Evolutionary conservation across 2,329 filamentous ascomycete species (phyloP), one percentile per base, ranked within the genome.

Genomic region (Calonectria montana): DNA sequence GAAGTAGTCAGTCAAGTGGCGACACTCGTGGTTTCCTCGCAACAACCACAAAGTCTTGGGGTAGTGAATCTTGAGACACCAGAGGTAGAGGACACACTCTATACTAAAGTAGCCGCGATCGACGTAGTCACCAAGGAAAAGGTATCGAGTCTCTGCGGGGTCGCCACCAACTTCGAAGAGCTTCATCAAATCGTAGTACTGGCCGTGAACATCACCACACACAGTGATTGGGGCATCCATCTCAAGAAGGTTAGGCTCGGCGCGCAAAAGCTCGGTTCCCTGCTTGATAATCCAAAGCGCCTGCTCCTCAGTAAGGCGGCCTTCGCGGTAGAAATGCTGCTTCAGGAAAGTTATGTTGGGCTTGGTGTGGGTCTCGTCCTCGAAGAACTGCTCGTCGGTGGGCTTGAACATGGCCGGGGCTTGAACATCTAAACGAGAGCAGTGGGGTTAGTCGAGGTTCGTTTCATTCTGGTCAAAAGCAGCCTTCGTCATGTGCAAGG

Each of bases 101-200:
- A 99, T 98, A 84, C 96, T 98, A 86, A 98, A 99, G 86, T 99
- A 99, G 66, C 97, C 97, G 83, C 97, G 91, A 83, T 99, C 97
- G 76, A 99, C 97, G 82, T 99, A 99, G 85, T 99, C 97, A 73
- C 97, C 97, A 75, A 99, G 88, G 86, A 99, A 99, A 72, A 99
- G 91, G 85, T 99, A 99, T 81, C 97, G 89, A 35, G 97, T 99
- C 86, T 99, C 97, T 66, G 96, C 91, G 47, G 97, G 97, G 84
- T 99, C 97, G 75, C 97, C 97, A 77, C 97, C 97, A 64, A 99
- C 97, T 85, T 99, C 97, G 81, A 99, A 99, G 39, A 99, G 90
- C 88, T 99, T 99, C 97, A 99, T 99, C 82, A 99, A 86, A 84
- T 99, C 97, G 84, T 98, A 99, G 87, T 98, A 99, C 86, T 99